These are phyloP conservation scores for Nigrospora sphaerica DNA, from an alignment of 2,329 filamentous ascomycete genomes.

Conservation along the genomic window DNA sequence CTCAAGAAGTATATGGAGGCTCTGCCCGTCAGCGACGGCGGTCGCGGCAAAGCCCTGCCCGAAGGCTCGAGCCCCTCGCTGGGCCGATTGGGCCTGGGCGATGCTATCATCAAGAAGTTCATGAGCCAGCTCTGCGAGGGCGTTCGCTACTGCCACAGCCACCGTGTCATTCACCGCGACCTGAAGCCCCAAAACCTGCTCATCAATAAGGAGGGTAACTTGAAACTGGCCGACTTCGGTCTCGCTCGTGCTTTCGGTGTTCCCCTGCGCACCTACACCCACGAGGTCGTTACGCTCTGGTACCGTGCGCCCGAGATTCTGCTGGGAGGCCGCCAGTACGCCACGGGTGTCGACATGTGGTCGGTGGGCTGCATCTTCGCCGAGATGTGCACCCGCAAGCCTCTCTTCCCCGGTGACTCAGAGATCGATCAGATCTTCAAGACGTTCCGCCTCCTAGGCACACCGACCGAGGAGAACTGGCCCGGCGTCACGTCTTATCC, in stretches of 20 bases:
- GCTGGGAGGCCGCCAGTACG: conserved; percentile 85
- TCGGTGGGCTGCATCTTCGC: conserved; percentile 91
- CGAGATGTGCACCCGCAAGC: conserved; percentile 92
- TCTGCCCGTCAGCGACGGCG: conserved; percentile 75
- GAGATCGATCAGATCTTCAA: conserved; percentile 95
- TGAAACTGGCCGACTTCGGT: conserved; percentile 88
- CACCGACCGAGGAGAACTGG: conserved; percentile 75
- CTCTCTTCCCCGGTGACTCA: conserved; percentile 85
- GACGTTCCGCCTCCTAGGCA: conserved; percentile 81
- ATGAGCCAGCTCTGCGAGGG: conserved; percentile 84
- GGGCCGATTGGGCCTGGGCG: conserved; percentile 63
- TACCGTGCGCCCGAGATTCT: conserved; percentile 88
- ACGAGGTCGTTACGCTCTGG: conserved; percentile 93
- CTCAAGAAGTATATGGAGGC: conserved; percentile 97
- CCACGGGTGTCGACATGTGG: conserved; percentile 94
- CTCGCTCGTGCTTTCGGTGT: conserved; percentile 87
- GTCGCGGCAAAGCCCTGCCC: conserved; percentile 76
- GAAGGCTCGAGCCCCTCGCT: conserved; percentile 63
- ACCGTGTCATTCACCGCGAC: conserved; percentile 80
- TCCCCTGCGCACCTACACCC: conserved; percentile 83
- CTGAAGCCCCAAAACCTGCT: conserved; percentile 87
- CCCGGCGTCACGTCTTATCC: conserved; percentile 91
- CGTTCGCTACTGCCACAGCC: conserved; percentile 81
- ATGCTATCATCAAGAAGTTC: conserved; percentile 84
- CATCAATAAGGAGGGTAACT: conserved; percentile 78